phyloP scores from a whole-genome alignment of 2,329 filamentous ascomycete species.

The Aspergillus quadricinctus region DNA sequence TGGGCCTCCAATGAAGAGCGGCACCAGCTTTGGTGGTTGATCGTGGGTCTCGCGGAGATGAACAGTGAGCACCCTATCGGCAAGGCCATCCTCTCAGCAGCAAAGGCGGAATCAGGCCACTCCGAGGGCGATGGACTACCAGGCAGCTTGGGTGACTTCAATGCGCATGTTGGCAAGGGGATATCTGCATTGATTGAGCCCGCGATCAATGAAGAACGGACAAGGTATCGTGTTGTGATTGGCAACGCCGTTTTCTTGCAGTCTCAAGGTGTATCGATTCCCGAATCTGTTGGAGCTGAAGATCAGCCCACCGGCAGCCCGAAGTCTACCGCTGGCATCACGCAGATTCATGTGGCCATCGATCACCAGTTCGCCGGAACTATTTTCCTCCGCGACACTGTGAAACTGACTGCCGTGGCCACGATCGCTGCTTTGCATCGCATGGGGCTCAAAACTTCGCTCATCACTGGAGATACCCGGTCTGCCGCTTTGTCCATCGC shows the following conservation, averaged over 20 bases:
- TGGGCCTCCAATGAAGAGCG: slow-evolving; percentile 69
- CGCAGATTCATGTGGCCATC: slow-evolving; percentile 87
- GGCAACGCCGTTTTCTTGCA: slow-evolving; percentile 77
- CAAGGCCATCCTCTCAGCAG: slow-evolving; percentile 73
- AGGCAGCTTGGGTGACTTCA: slow-evolving; percentile 80
- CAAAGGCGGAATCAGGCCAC: slow-evolving; percentile 70
- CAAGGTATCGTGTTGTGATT: slow-evolving; percentile 72
- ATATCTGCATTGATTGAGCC: slow-evolving; percentile 80
- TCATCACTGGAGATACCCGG: slow-evolving; percentile 89
- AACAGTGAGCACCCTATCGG: slow-evolving; percentile 94
- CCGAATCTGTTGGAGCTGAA: slow-evolving; percentile 36
- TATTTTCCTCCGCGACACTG: slow-evolving; percentile 79
- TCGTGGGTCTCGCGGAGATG: slow-evolving; percentile 92
- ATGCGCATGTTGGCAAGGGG: slow-evolving; percentile 76
- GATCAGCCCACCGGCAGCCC: slow-evolving; percentile 24
- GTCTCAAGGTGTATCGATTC: slow-evolving; percentile 59
- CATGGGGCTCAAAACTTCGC: slow-evolving; percentile 81
- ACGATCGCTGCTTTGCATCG: slow-evolving; percentile 75
- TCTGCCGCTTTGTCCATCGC: slow-evolving; percentile 83
- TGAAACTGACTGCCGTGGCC: slow-evolving; percentile 81
- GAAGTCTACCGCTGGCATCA: slow-evolving; percentile 62
- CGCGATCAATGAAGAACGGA: slow-evolving; percentile 60
- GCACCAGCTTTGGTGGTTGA: slow-evolving; percentile 84
- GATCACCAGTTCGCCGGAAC: slow-evolving; percentile 76
- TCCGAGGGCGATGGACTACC: slow-evolving; percentile 70